phyloP scores from a whole-genome alignment of 1,284 basidiomycete genomes.

The Grifola frondosa region DNA sequence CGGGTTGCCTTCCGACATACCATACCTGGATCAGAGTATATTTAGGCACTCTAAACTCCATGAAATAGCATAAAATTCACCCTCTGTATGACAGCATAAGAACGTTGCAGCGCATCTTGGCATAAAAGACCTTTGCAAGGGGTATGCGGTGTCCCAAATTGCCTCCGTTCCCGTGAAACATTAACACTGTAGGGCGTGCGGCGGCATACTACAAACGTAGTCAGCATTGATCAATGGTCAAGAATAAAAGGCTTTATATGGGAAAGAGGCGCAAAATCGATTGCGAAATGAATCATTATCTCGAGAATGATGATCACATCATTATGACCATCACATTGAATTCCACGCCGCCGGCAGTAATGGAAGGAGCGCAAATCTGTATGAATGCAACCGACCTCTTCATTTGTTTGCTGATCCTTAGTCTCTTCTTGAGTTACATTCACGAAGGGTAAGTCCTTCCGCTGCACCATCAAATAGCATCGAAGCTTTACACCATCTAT shows the following conservation, averaged over 20 bases:
- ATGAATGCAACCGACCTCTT: constrained; percentile 19
- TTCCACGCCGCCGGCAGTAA: too few species aligned
- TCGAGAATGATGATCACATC: too few species aligned
- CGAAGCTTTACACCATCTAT: constrained; percentile 60
- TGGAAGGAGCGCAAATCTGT: background rate
- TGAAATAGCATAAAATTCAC: constrained; percentile 37
- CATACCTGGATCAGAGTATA: constrained; percentile 62
- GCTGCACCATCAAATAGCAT: constrained; percentile 61
- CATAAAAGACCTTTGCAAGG: constrained; percentile 82
- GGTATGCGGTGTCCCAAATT: constrained; percentile 88
- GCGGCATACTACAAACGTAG: constrained; percentile 47
- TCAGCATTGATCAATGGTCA: constrained; percentile 3
- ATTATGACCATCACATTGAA: too few species aligned
- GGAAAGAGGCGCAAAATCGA: background rate
- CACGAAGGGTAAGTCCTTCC: constrained; percentile 30
- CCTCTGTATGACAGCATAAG: constrained; percentile 89
- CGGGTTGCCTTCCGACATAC: constrained; percentile 78
- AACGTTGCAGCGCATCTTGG: constrained; percentile 85
- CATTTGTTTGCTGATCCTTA: constrained; percentile 18
- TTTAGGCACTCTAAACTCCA: background rate
- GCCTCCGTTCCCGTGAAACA: constrained; percentile 91
- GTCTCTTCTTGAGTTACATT: constrained; percentile 11
- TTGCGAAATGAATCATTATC: too few species aligned
- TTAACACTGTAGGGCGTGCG: constrained; percentile 78
- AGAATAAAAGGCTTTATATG: too few species aligned